These are phyloP conservation scores for Basidiobolus meristosporus DNA, from an alignment of 371 early-diverging fungal genomes.

Conservation along the genomic window DNA sequence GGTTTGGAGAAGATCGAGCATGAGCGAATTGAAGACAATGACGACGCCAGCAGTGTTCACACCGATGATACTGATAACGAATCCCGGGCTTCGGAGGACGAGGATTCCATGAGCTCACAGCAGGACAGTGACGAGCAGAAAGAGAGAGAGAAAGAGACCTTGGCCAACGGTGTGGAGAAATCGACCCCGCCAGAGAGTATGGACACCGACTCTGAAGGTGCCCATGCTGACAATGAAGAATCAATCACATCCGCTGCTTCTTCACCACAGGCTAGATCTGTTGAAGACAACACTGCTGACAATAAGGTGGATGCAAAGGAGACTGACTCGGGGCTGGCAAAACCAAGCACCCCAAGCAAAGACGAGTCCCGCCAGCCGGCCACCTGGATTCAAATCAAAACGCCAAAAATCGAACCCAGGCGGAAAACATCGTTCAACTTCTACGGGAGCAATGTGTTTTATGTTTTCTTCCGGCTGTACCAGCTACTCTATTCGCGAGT, in stretches of 20 bases:
- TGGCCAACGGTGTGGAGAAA: slow-evolving; percentile 9
- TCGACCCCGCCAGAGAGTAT: neutral
- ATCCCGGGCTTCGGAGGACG: slow-evolving; percentile 9
- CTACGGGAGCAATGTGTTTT: slow-evolving; percentile 11
- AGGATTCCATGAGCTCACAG: slow-evolving; percentile 2
- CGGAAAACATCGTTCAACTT: slow-evolving; percentile 11
- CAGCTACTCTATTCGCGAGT: slow-evolving; percentile 72
- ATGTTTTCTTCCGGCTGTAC: slow-evolving; percentile 74
- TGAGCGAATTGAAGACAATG: slow-evolving; percentile 12
- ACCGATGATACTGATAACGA: slow-evolving; percentile 21
- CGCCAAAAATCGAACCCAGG: neutral
- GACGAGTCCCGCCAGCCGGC: neutral
- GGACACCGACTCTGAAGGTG: too few species aligned
- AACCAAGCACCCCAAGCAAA: neutral
- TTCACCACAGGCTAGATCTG: neutral
- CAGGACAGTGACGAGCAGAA: slow-evolving; percentile 3
- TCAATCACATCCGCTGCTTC: too few species aligned
- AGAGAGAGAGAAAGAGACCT: slow-evolving; percentile 6
- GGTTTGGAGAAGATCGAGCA: slow-evolving; percentile 8
- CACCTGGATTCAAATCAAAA: neutral
- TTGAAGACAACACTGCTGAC: slow-evolving; percentile 9
- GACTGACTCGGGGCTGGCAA: neutral
- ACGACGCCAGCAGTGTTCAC: slow-evolving; percentile 11
- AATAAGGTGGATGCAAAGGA: slow-evolving; percentile 11
- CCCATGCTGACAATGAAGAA: too few species aligned